These are phyloP conservation scores for Quercus alba DNA, from an alignment of 306 rosid species.

Conservation along the genomic window DNA sequence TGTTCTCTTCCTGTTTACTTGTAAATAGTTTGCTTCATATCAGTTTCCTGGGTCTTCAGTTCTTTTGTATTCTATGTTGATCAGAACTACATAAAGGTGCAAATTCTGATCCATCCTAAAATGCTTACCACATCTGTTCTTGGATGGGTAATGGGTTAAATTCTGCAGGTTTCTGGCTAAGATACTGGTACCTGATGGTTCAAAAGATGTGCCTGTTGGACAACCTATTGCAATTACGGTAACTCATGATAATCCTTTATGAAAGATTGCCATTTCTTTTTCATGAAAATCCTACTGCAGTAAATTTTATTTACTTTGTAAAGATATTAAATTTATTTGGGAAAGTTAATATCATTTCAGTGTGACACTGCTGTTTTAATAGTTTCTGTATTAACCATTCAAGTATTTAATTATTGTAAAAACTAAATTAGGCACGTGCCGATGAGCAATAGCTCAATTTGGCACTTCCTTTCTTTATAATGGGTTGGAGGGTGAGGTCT, in stretches of 20 bases:
- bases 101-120: slow-evolving; percentile 18
- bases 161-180: slow-evolving; percentile 82
- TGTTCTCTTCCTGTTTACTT: background rate
- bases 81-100: slow-evolving; percentile 7
- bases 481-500: too few species aligned
- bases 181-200: slow-evolving; percentile 88
- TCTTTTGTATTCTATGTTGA: background rate
- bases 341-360: background rate
- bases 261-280: background rate
- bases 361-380: slow-evolving; percentile 5
- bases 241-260: slow-evolving; percentile 26
- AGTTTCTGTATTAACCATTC: background rate
- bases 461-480: too few species aligned
- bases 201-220: slow-evolving; percentile 89
- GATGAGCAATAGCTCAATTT: too few species aligned
- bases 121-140: slow-evolving; percentile 15
- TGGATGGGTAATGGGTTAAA: slow-evolving; percentile 26
- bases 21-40: background rate
- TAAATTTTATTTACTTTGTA: background rate
- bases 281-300: background rate
- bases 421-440: too few species aligned
- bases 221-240: slow-evolving; percentile 90
- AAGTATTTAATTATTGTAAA: slow-evolving; percentile 28
- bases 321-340: background rate
- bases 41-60: background rate